phyloP scores from a whole-genome alignment of 352 stramenopile species.

The Globisporangium mamillatum region DNA sequence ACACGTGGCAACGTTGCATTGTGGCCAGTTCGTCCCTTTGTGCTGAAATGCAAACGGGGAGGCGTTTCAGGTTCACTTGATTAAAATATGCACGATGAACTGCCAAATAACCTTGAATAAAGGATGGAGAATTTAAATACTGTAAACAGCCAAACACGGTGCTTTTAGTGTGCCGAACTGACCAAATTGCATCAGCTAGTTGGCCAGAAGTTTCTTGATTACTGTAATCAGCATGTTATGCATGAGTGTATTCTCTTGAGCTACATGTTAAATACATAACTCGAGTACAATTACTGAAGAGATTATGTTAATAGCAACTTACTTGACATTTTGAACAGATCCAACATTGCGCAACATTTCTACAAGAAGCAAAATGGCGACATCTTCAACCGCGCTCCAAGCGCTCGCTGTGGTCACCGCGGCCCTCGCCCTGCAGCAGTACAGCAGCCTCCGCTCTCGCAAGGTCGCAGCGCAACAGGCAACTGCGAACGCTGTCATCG shows the following conservation, averaged over 20 bases:
- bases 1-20: background rate
- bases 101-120: background rate
- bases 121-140: background rate
- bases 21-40: background rate
- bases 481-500: constrained; percentile 4
- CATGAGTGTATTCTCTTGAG: too few species aligned
- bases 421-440: constrained; percentile 46
- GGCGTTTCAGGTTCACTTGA: background rate
- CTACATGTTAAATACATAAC: too few species aligned
- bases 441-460: constrained; percentile 20
- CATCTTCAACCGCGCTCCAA: constrained; percentile 9
- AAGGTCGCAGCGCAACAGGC: constrained; percentile 6
- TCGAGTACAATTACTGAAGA: too few species aligned
- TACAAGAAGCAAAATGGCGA: too few species aligned
- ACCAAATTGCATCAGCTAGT: too few species aligned
- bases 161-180: too few species aligned
- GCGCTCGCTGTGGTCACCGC: constrained; percentile 28
- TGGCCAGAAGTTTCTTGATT: too few species aligned
- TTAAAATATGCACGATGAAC: background rate
- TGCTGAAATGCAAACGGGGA: background rate
- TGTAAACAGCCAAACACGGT: too few species aligned
- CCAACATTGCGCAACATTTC: too few species aligned
- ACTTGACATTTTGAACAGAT: too few species aligned
- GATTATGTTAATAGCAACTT: too few species aligned
- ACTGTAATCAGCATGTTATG: too few species aligned